Evolutionary conservation across 1,284 basidiomycete genomes (phyloP).

Genomic region (Boletus semigastroideus): DNA sequence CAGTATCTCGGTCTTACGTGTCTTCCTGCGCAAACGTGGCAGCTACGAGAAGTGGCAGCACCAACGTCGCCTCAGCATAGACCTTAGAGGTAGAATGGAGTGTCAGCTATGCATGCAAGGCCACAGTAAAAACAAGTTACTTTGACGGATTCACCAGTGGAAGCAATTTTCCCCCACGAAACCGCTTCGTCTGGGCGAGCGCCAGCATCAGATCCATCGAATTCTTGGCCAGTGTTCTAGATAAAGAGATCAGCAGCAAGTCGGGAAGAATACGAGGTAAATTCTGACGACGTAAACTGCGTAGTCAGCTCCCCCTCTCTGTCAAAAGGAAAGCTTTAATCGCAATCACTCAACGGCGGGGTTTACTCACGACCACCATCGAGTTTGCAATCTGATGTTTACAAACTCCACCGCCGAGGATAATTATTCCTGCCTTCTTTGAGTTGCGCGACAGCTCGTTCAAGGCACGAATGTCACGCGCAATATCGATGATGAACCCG

Average conservation of each 20-base stretch:
- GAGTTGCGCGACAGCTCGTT: neutral
- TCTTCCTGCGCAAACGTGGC: neutral
- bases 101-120: neutral
- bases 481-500: neutral
- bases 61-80: neutral
- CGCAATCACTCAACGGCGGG: neutral
- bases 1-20: neutral
- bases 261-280: neutral
- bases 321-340: neutral
- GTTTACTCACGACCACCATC: neutral
- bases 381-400: slow-evolving; percentile 1
- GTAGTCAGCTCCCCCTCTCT: neutral
- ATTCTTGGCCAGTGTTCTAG: neutral
- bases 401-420: neutral
- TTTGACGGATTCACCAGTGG: neutral
- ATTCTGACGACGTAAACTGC: neutral
- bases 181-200: neutral
- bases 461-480: neutral
- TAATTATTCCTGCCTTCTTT: neutral
- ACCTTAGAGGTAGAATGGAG: neutral
- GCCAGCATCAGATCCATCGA: neutral
- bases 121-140: neutral
- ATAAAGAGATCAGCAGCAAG: neutral
- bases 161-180: neutral
- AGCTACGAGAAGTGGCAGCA: neutral